Evolutionary conservation across 257 asterid genomes (phyloP).

Genomic region (Nyctanthes arbortristis): DNA sequence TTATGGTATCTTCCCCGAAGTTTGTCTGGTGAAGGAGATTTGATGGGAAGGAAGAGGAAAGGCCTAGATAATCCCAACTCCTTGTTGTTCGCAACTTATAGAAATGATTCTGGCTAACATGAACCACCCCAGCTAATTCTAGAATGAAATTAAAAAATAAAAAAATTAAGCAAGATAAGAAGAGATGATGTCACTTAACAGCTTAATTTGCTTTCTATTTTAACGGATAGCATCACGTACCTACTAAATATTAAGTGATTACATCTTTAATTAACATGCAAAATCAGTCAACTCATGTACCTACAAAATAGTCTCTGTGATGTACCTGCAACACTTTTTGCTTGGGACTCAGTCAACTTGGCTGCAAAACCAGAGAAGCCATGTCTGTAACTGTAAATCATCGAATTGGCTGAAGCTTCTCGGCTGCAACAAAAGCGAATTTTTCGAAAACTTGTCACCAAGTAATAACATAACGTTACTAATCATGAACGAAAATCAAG

Average conservation of each 20-base stretch:
- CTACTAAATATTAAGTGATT: too few species aligned
- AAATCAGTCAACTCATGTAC: too few species aligned
- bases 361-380: too few species aligned
- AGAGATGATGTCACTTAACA: too few species aligned
- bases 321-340: constrained; percentile 30
- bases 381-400: constrained; percentile 41
- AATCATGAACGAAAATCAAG: neutral
- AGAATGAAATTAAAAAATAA: neutral
- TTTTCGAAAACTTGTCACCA: neutral
- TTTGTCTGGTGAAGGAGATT: constrained; percentile 34
- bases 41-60: constrained; percentile 22
- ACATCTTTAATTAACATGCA: too few species aligned
- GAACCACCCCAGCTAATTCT: constrained; percentile 40
- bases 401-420: constrained; percentile 33
- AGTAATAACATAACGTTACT: neutral
- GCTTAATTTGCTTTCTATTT: too few species aligned
- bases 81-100: constrained; percentile 36
- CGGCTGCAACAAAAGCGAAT: constrained; percentile 16
- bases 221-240: too few species aligned
- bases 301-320: too few species aligned
- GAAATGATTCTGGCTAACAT: constrained; percentile 28
- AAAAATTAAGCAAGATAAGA: too few species aligned
- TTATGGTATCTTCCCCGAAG: constrained; percentile 36
- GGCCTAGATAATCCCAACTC: too few species aligned
- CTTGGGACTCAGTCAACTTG: constrained; percentile 38